Percentiles rank a stretch among this genome's conserved stretches.
Conservation (phyloP, 805 yeast genomes). For the Lipomyces yamanashiensis region DNA sequence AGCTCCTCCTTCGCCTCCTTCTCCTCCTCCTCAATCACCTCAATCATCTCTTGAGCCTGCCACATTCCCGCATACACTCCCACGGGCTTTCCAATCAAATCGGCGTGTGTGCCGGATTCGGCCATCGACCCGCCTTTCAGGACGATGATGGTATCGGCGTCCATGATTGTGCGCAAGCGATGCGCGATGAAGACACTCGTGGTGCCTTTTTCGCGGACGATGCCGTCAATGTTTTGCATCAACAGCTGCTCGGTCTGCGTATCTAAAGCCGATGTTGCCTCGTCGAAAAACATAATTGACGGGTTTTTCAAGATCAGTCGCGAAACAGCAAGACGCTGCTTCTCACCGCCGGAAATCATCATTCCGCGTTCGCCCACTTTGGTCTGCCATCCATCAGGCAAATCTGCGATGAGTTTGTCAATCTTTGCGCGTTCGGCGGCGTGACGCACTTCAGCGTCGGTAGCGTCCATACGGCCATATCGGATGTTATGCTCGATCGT, state of each 20-base stretch:
- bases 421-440: conserved; percentile 76
- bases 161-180: conserved; percentile 89
- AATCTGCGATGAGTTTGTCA: conserved; percentile 60
- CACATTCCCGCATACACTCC: conserved; percentile 82
- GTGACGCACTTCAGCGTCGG: conserved; percentile 67
- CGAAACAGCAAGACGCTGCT: conserved; percentile 92
- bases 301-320: conserved; percentile 84
- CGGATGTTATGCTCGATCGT: conserved; percentile 84
- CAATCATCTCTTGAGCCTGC: conserved; percentile 67
- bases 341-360: conserved; percentile 99
- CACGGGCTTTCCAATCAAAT: conserved; percentile 56
- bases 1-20: conserved; percentile 20
- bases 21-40: conserved; percentile 32
- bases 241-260: conserved; percentile 93
- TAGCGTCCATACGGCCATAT: conserved; percentile 78
- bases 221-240: conserved; percentile 69
- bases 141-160: conserved; percentile 89
- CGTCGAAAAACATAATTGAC: conserved; percentile 92
- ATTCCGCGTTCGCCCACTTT: conserved; percentile 95
- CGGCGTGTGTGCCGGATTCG: conserved; percentile 85
- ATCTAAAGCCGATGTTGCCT: conserved; percentile 94
- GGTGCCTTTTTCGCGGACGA: conserved; percentile 61
- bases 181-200: conserved; percentile 95
- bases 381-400: conserved; percentile 85
- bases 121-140: conserved; percentile 74